Percentiles rank a stretch among this genome's conserved stretches.
Conservation (phyloP, 2,329 filamentous ascomycete genomes). For the Colletotrichum costaricense region DNA sequence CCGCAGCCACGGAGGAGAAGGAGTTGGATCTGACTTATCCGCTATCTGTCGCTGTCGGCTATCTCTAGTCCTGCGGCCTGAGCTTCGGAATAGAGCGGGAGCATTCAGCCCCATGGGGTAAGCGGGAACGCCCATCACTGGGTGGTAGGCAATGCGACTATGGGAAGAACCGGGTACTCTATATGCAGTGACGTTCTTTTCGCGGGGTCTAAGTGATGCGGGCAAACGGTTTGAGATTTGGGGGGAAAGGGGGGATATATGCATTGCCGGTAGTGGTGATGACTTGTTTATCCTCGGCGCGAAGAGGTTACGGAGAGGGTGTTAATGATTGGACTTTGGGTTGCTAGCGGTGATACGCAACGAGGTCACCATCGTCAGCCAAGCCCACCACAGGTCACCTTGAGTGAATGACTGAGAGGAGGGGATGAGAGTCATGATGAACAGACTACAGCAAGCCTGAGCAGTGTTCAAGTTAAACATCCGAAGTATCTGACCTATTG, state of each 20-base stretch:
- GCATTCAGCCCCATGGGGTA: constrained; percentile 29
- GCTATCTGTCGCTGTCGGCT: constrained; percentile 12
- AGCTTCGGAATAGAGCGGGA: constrained; percentile 33
- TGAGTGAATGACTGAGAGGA: not conserved
- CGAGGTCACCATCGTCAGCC: not conserved
- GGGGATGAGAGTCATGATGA: not conserved
- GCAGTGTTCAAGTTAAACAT: not conserved
- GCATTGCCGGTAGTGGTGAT: not conserved
- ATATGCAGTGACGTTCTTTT: constrained; percentile 16
- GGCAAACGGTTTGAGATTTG: not conserved
- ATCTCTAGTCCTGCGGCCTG: constrained; percentile 10
- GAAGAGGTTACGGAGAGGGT: not conserved
- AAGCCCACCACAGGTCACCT: not conserved
- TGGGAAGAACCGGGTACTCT: constrained; percentile 28
- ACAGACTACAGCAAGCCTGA: not conserved
- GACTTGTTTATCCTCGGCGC: not conserved
- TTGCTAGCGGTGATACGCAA: not conserved
- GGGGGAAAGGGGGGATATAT: not conserved
- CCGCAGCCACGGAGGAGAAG: not conserved
- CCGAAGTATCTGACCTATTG: not conserved
- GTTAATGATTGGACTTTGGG: not conserved
- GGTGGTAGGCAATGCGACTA: constrained; percentile 7
- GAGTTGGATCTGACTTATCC: constrained; percentile 32
- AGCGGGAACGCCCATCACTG: constrained; percentile 27
- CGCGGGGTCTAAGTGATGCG: not conserved